phyloP scores from a whole-genome alignment of 1,284 basidiomycete species.

The Wolfiporia cocos region DNA sequence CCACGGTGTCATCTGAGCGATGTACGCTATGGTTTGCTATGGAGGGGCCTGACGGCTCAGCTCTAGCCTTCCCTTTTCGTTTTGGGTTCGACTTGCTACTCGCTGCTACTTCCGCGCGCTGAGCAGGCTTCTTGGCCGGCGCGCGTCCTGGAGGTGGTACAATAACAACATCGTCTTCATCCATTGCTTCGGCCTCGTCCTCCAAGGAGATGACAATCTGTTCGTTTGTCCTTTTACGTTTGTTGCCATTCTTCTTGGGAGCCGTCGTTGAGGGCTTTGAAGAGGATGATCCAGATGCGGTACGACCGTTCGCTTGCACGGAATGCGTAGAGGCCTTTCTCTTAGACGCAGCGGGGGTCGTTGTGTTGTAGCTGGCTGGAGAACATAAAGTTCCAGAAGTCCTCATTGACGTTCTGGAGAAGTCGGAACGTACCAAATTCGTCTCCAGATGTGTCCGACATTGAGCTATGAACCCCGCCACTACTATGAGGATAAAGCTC shows the following conservation, averaged over 20 bases:
- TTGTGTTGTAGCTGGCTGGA: slow-evolving; percentile 19
- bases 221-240: slow-evolving; percentile 2
- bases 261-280: slow-evolving; percentile 5
- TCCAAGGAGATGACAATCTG: slow-evolving; percentile 10
- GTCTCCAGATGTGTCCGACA: slow-evolving; percentile 18
- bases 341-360: slow-evolving; percentile 17
- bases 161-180: slow-evolving; percentile 13
- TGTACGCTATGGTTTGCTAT: not conserved
- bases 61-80: slow-evolving; percentile 23
- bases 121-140: slow-evolving; percentile 13
- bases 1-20: slow-evolving; percentile 1
- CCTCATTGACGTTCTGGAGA: slow-evolving; percentile 4
- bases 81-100: slow-evolving; percentile 15
- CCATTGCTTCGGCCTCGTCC: slow-evolving; percentile 7
- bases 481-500: not conserved
- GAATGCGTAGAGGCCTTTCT: slow-evolving; percentile 15
- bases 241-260: slow-evolving; percentile 1
- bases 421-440: slow-evolving; percentile 16
- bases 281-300: slow-evolving; percentile 20
- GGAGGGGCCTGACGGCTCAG: slow-evolving; percentile 7
- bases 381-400: slow-evolving; percentile 13
- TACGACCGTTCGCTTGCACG: slow-evolving; percentile 6
- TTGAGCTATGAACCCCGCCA: not conserved
- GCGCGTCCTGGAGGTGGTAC: slow-evolving; percentile 9
- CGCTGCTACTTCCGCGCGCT: slow-evolving; percentile 4